Evolutionary conservation across 1,139 yeast species (phyloP).

Genomic region (Yamadazyma diddensiae): DNA sequence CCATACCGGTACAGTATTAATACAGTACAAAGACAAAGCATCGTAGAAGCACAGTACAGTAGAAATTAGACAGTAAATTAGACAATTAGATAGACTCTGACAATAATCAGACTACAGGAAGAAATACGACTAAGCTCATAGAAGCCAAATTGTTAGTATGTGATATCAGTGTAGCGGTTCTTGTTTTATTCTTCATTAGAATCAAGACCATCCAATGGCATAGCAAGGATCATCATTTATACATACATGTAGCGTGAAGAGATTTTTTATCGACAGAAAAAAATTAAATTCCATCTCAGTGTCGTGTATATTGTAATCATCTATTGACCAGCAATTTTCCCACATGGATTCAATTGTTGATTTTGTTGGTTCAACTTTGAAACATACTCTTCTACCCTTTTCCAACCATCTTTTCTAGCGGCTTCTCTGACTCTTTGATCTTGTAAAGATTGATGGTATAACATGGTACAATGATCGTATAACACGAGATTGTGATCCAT

Average conservation of each 20-base stretch:
- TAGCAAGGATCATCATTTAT: constrained; percentile 18
- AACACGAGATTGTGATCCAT: constrained; percentile 91
- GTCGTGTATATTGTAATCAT: constrained; percentile 2
- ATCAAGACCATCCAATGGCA: constrained; percentile 15
- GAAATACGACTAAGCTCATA: no score
- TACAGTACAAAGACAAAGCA: no score
- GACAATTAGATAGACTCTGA: no score
- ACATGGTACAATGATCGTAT: constrained; percentile 86
- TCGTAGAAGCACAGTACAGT: no score
- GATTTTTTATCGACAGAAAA: background rate
- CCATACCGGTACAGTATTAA: no score
- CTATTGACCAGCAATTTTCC: constrained; percentile 19
- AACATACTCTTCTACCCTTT: constrained; percentile 64
- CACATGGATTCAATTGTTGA: constrained; percentile 8
- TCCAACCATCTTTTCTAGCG: constrained; percentile 74
- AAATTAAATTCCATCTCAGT: background rate
- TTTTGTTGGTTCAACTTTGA: constrained; percentile 14
- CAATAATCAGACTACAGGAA: no score
- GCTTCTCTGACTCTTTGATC: constrained; percentile 61
- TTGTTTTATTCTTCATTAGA: constrained; percentile 19
- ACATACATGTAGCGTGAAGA: background rate
- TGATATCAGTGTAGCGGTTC: constrained; percentile 28
- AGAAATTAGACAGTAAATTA: no score
- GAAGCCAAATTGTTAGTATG: constrained; percentile 15
- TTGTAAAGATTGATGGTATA: constrained; percentile 73